Evolutionary conservation across 306 rosid genomes (phyloP).

Genomic region (Geum urbanum): DNA sequence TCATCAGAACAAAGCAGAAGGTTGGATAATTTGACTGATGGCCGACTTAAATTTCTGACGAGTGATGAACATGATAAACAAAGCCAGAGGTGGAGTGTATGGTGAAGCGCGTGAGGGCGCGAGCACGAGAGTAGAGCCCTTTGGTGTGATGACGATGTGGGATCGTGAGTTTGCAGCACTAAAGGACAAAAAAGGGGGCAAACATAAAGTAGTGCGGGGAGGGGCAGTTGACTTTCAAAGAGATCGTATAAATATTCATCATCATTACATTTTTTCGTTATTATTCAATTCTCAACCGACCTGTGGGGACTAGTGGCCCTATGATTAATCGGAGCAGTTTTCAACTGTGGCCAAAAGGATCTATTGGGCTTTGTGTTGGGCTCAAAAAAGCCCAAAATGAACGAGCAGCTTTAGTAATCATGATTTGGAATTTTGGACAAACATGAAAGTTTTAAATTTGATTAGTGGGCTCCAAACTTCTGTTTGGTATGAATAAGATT

Average conservation of each 20-base stretch:
- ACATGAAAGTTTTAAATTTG: too few species aligned
- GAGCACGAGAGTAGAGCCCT: neutral
- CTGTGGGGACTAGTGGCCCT: too few species aligned
- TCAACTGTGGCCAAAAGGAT: neutral
- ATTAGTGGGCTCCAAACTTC: too few species aligned
- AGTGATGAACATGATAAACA: too few species aligned
- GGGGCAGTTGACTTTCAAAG: slow-evolving; percentile 58
- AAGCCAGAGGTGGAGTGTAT: neutral
- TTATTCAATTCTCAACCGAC: neutral
- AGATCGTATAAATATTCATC: neutral
- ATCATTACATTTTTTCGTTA: neutral
- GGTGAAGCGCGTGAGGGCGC: slow-evolving; percentile 5
- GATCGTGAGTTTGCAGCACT: neutral
- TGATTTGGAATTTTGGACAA: too few species aligned
- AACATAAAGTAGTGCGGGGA: slow-evolving; percentile 38
- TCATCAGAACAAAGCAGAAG: too few species aligned
- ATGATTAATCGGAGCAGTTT: neutral
- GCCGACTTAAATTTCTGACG: too few species aligned
- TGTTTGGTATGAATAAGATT: too few species aligned
- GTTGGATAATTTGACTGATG: too few species aligned
- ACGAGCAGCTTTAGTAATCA: too few species aligned
- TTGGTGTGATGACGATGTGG: slow-evolving; percentile 6
- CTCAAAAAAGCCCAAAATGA: neutral
- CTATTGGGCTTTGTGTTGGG: neutral
- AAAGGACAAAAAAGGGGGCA: slow-evolving; percentile 23